Evolutionary conservation across 768 basidiomycete species (phyloP), one percentile per base, ranked within the genome.

Genomic region (Leucocoprinus sp.): DNA sequence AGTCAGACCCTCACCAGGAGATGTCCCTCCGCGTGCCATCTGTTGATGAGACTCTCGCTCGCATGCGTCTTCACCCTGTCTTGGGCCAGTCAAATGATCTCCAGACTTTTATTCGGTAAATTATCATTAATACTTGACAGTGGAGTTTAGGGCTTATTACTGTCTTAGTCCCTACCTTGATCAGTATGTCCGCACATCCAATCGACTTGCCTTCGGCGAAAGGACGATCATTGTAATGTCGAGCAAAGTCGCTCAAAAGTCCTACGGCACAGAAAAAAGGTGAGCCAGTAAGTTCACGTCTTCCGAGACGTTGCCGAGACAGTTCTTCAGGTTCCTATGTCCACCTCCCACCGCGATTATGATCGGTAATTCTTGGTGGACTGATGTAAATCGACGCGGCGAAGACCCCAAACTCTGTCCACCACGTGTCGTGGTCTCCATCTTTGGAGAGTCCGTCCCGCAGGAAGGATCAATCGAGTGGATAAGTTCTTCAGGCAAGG

Each of bases 171-270:
- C 88, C 8, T 88, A 80, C 63, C 68, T 92, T 52, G 86, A 90
- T 50, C 84, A 87, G 55, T 97, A 92, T 60, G 77, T 93, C 41
- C 76, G 82, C 26, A 78, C 92, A 17, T 72, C 79, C 29, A 95
- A 95, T 60, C 77, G 93, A 23, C 75, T 96, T 37, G 86, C 85
- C 1, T 85, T 85, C 55, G 95, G 95, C 41, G 95, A 97, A 62
- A 80, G 92, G 38, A 91, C 92, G 3, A 79, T 98, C 50, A 86
- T 97, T 50, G 86, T 98, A 55, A 93, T 96, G 88, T 93, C 91
- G n/a, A 91, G 87, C 60, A 92, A 87, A 58, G 93, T 97, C 23
- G 95, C 91, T 2, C 95, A 98, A 70, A 95, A 97, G 60, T 92
- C 89, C 7, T 98, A 97, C 60, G 93, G 93, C 28, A 92, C 85